These are phyloP conservation scores for Dioscorea dumetorum DNA, from an alignment of 106 monocot genomes.

Conservation along the genomic window DNA sequence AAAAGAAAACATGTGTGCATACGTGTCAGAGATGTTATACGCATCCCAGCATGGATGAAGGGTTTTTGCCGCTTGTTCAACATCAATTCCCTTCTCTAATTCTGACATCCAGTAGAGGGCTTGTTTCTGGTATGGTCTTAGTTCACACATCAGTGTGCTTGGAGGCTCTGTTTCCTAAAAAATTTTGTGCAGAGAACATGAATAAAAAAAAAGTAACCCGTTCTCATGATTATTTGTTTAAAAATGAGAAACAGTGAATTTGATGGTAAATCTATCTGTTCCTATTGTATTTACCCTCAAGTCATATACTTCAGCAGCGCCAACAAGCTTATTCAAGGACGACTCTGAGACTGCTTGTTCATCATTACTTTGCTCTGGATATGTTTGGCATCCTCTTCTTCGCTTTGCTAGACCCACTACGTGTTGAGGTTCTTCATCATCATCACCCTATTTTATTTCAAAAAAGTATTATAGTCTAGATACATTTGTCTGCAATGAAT, in stretches of 20 bases:
- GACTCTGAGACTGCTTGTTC: slow-evolving; percentile 79
- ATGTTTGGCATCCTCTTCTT: slow-evolving; percentile 26
- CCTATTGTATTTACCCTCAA: slow-evolving; percentile 36
- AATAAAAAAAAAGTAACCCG: neutral
- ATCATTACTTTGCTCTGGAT: slow-evolving; percentile 49
- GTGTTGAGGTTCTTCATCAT: slow-evolving; percentile 20
- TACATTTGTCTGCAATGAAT: too few relatives aligned
- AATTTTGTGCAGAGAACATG: neutral
- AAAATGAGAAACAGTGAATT: neutral
- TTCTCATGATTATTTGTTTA: neutral
- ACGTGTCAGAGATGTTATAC: slow-evolving; percentile 70
- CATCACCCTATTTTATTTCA: slow-evolving; percentile 30
- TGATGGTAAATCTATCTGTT: neutral
- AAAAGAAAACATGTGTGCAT: slow-evolving; percentile 3
- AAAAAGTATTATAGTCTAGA: neutral
- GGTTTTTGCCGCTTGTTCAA: slow-evolving; percentile 46
- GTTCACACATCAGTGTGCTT: slow-evolving; percentile 38
- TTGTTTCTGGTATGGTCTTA: slow-evolving; percentile 79
- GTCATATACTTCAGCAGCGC: slow-evolving; percentile 53
- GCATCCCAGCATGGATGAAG: slow-evolving; percentile 90
- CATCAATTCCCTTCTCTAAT: slow-evolving; percentile 68
- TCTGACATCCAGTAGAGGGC: slow-evolving; percentile 86
- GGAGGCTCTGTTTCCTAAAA: slow-evolving; percentile 74
- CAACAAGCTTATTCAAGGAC: slow-evolving; percentile 80
- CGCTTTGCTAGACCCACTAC: slow-evolving; percentile 47